These are phyloP conservation scores for Penicillium egyptiacum DNA, from an alignment of 495 filamentous ascomycete genomes.

Conservation along the genomic window DNA sequence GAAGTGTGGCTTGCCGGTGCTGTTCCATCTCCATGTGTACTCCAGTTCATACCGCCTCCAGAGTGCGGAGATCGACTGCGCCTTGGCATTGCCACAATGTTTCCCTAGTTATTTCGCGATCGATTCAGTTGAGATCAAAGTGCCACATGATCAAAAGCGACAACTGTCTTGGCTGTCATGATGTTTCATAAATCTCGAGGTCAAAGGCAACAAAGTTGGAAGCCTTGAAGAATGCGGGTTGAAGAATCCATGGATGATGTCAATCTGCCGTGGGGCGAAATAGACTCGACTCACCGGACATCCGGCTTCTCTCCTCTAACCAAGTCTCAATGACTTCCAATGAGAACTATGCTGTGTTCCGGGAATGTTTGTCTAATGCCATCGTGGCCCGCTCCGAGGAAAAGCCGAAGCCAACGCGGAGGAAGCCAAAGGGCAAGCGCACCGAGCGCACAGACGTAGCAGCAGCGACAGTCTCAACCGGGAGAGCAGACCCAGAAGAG, in stretches of 20 bases:
- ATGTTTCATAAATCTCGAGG: background rate
- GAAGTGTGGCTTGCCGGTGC: slow-evolving; percentile 59
- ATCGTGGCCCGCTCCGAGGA: slow-evolving; percentile 57
- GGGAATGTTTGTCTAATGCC: slow-evolving; percentile 61
- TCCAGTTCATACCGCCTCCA: slow-evolving; percentile 70
- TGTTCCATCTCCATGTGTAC: slow-evolving; percentile 80
- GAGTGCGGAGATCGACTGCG: slow-evolving; percentile 52
- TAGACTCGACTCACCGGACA: slow-evolving; percentile 2
- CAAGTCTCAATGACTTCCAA: slow-evolving; percentile 26
- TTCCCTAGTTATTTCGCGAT: slow-evolving; percentile 56
- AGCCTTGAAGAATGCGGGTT: background rate
- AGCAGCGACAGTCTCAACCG: slow-evolving; percentile 11
- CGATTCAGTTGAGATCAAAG: slow-evolving; percentile 67
- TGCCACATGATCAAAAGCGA: slow-evolving; percentile 78
- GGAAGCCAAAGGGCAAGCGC: slow-evolving; percentile 42
- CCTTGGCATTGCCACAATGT: slow-evolving; percentile 55
- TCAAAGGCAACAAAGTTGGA: background rate
- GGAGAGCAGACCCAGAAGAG: slow-evolving; percentile 58
- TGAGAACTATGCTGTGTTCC: slow-evolving; percentile 66
- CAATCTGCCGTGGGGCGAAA: slow-evolving; percentile 14
- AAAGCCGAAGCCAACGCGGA: slow-evolving; percentile 41
- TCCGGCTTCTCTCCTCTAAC: background rate
- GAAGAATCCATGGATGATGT: slow-evolving; percentile 21
- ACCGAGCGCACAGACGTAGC: slow-evolving; percentile 21
- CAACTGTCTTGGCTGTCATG: slow-evolving; percentile 32